Base-by-base conservation (phyloP, 177 flowering plant genomes). In the Vitis hybrid region DNA sequence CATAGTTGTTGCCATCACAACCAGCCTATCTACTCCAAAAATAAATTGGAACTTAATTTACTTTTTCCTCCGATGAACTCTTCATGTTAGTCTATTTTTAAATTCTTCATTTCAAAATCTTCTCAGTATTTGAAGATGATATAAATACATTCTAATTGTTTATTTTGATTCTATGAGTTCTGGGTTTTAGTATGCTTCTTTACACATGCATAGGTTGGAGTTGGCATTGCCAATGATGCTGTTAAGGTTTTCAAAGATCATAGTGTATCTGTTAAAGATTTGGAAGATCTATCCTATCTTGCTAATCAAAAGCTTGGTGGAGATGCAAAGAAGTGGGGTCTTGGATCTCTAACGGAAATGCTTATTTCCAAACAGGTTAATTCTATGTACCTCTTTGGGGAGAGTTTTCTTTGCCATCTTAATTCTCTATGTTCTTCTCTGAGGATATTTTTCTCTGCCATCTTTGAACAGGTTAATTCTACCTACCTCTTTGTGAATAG, bases 271-370 rank as follows among this genome's bases (percentile, higher is more conserved):
- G 68, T 86, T 29, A 77, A 81, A 64, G 77, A 71, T 56, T 68
- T 80, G 59, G 80, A 78, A 53, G 98, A 94, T 68, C 79, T 94
- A 54, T 84, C 92, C 9, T 51, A 51, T 66, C 82, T 87, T 67
- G 98, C 97, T 61, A 92, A 89, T 65, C 68, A 60, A 71, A 90
- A 90, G 81, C 78, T 92, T 66, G 87, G 84, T 61, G 87, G 85
- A 68, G 65, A 60, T 16, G 65, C 75, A 9, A 78, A 64, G 73
- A 78, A 51, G 14, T 92, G 97, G 97, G 54, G 97, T 74, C 88
- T 94, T 68, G 69, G 69, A 71, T 71, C 94, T 67, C 74, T 94
- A 54, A 76, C 84, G 53, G 91, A 94, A 80, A 78, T 20, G 50
- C 82, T 92, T 71, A 68, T 80, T 49, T 73, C 82, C 81, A 85